phyloP scores from a whole-genome alignment of 768 basidiomycete species.

The Hypsizygus marmoreus region DNA sequence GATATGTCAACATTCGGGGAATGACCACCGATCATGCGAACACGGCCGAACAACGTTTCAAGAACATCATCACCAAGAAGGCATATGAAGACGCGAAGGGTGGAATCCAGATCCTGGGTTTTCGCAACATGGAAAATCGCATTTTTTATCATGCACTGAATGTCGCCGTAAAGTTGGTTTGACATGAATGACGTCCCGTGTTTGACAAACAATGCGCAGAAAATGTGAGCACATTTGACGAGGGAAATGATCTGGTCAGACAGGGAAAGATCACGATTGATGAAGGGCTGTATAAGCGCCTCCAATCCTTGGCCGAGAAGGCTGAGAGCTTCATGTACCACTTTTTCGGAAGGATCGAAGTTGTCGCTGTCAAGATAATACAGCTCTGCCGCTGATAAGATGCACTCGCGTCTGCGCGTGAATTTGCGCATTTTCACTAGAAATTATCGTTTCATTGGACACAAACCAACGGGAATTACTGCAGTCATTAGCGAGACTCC shows the following conservation, averaged over 20 bases:
- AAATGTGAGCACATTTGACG: constrained; percentile 23
- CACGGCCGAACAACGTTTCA: constrained; percentile 27
- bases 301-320: constrained; percentile 30
- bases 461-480: too few relatives aligned
- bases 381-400: too few relatives aligned
- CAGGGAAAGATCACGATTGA: constrained; percentile 18
- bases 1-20: constrained; percentile 19
- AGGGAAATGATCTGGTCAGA: constrained; percentile 28
- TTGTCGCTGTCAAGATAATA: constrained; percentile 10
- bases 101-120: constrained; percentile 23
- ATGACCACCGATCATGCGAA: constrained; percentile 27
- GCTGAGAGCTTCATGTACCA: constrained; percentile 17
- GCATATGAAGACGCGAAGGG: constrained; percentile 18
- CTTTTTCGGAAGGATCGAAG: constrained; percentile 19
- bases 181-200: constrained; percentile 25
- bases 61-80: constrained; percentile 28
- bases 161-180: constrained; percentile 30
- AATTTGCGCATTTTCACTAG: too few relatives aligned
- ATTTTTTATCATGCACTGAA: constrained; percentile 30
- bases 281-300: constrained; percentile 27
- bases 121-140: constrained; percentile 23
- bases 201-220: constrained; percentile 21
- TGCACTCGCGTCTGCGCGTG: too few relatives aligned
- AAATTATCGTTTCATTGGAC: too few relatives aligned
- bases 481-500: too few relatives aligned